Evolutionary conservation across 2,329 filamentous ascomycete genomes (phyloP).

Genomic region (Xylaria arbuscula): DNA sequence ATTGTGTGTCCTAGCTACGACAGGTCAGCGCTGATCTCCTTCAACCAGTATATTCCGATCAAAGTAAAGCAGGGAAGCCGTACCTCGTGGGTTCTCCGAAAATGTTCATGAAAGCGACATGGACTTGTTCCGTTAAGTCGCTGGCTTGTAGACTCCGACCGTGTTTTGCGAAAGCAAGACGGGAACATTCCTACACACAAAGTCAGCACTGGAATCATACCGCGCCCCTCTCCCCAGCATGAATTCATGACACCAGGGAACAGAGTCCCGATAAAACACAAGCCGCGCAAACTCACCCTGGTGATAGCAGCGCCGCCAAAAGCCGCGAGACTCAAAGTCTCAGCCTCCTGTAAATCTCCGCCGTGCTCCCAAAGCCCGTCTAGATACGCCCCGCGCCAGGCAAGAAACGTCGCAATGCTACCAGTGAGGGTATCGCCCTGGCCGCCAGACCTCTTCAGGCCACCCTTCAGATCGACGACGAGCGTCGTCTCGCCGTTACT

Average conservation of each 20-base stretch:
- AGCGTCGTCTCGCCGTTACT: slow-evolving; percentile 82
- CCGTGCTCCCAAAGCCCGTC: slow-evolving; percentile 80
- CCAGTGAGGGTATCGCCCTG: slow-evolving; percentile 97
- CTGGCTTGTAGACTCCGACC: slow-evolving; percentile 91
- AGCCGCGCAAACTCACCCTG: slow-evolving; percentile 64
- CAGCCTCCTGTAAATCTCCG: slow-evolving; percentile 61
- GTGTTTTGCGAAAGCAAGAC: slow-evolving; percentile 84
- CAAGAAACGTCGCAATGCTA: slow-evolving; percentile 86
- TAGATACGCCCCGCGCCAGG: slow-evolving; percentile 87
- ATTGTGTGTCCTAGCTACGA: slow-evolving; percentile 27
- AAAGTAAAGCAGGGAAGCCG: slow-evolving; percentile 17
- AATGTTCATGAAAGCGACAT: slow-evolving; percentile 80
- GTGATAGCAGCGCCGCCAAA: slow-evolving; percentile 91
- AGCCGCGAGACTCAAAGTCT: slow-evolving; percentile 80
- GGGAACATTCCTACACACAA: slow-evolving; percentile 77
- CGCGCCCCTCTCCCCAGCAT: background rate
- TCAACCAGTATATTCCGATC: background rate
- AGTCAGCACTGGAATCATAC: slow-evolving; percentile 6
- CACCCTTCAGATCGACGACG: slow-evolving; percentile 80
- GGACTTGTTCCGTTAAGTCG: slow-evolving; percentile 91
- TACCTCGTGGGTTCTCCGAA: slow-evolving; percentile 72
- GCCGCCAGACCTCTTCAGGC: slow-evolving; percentile 89
- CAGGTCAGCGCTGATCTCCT: background rate
- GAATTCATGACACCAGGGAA: background rate
- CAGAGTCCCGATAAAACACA: background rate